Evolutionary conservation across 768 basidiomycete genomes (phyloP).

Genomic region (Pleurotus tuber-regium): DNA sequence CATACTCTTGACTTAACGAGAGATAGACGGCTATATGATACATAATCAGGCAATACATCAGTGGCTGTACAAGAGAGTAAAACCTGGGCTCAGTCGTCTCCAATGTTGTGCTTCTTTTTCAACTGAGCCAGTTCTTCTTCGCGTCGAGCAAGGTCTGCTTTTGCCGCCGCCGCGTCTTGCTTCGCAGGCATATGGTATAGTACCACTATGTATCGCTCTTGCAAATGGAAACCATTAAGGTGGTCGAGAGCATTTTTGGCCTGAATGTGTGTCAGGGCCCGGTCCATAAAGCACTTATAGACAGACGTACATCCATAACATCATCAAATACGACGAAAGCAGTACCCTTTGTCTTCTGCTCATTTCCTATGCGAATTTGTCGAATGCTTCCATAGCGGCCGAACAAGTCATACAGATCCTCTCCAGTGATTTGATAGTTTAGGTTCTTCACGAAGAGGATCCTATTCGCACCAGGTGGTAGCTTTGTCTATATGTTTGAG

Average conservation of each 20-base stretch:
- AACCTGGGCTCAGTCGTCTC: constrained; percentile 53
- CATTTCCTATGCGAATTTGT: constrained; percentile 91
- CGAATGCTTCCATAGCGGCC: constrained; percentile 96
- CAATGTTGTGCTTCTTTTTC: constrained; percentile 86
- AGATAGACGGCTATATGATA: constrained; percentile 1
- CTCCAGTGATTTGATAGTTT: constrained; percentile 89
- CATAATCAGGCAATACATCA: constrained; percentile 3
- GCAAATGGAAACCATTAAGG: constrained; percentile 96
- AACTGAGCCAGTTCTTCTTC: constrained; percentile 88
- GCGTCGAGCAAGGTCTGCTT: constrained; percentile 86
- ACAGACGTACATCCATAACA: constrained; percentile 81
- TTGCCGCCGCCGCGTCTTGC: constrained; percentile 90
- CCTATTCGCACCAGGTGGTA: constrained; percentile 90
- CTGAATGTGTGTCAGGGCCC: constrained; percentile 35
- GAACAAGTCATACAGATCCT: constrained; percentile 95
- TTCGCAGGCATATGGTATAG: constrained; percentile 98
- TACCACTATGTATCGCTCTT: constrained; percentile 98
- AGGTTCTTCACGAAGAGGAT: constrained; percentile 93
- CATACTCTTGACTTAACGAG: too few species aligned
- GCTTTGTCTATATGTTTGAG: constrained; percentile 55
- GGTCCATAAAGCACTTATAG: constrained; percentile 11
- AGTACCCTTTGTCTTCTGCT: constrained; percentile 90
- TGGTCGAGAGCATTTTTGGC: constrained; percentile 97
- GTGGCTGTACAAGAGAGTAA: neutral
- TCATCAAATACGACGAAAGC: constrained; percentile 97